Percentiles rank a stretch among this genome's conserved stretches.
Evolutionary conservation across 2,329 filamentous ascomycete genomes (phyloP).

Genomic region (Hyphodiscus sp.): DNA sequence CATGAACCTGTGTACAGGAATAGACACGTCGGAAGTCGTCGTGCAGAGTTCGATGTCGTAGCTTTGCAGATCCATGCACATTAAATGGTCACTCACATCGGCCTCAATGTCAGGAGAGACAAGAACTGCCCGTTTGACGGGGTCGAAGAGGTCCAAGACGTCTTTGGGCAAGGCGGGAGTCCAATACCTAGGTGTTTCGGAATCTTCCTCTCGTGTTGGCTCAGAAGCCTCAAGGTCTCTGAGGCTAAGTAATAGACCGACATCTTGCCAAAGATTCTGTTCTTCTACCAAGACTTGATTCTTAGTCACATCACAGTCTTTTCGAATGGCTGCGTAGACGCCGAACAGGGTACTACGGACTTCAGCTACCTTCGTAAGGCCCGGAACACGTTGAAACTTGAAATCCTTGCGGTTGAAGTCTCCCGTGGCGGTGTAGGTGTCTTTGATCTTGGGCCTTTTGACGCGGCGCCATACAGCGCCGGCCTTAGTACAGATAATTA

Average conservation of each 20-base stretch:
- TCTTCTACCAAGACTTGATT: slow-evolving; percentile 60
- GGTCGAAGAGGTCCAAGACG: slow-evolving; percentile 47
- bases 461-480: slow-evolving; percentile 90
- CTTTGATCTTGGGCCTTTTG: slow-evolving; percentile 74
- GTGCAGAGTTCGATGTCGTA: slow-evolving; percentile 38
- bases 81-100: slow-evolving; percentile 50
- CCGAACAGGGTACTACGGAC: slow-evolving; percentile 87
- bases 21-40: slow-evolving; percentile 60
- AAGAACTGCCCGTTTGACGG: slow-evolving; percentile 47
- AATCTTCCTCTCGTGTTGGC: slow-evolving; percentile 34
- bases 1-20: slow-evolving; percentile 81
- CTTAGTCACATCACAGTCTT: slow-evolving; percentile 75
- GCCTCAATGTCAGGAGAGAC: slow-evolving; percentile 59
- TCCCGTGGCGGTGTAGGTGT: slow-evolving; percentile 40
- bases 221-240: slow-evolving; percentile 45
- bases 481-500: slow-evolving; percentile 87
- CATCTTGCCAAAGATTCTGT: slow-evolving; percentile 67
- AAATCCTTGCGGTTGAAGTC: slow-evolving; percentile 75
- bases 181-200: slow-evolving; percentile 38
- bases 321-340: slow-evolving; percentile 79
- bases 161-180: slow-evolving; percentile 41
- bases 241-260: slow-evolving; percentile 65
- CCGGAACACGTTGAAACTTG: slow-evolving; percentile 89
- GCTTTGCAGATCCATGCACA: slow-evolving; percentile 33
- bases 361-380: slow-evolving; percentile 74